Evolutionary conservation across 306 rosid genomes (phyloP), one percentile per base, ranked within the genome.

Genomic region (Pyrus communis): DNA sequence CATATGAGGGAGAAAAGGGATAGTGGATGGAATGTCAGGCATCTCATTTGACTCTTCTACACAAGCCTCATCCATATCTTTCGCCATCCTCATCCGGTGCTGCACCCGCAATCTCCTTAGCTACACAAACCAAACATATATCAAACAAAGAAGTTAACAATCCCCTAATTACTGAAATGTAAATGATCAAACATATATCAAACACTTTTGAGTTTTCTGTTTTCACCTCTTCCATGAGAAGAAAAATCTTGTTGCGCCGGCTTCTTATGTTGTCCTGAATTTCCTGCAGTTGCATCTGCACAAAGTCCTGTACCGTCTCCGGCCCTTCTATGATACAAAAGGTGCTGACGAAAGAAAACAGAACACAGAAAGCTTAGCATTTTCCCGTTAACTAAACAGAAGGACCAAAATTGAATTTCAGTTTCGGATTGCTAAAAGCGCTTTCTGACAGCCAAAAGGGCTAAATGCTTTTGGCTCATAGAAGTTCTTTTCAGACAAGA

Each of bases 291-390:
- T 92, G 98, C 98, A 94, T 90, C 84, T 89, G 93, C 71, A 85
- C 93, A 84, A 94, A 92, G 83, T 92, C 98, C 89, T 89, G 95
- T 80, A 94, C 92, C 18, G 92, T 94, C 81, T 94, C 98, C 49
- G 98, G 98, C 38, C 98, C 98, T 82, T 94, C 98, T 75, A 94
- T 94, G 63, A 94, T 94, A 78, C 98, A 94, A 71, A 94, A 94
- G 67, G 89, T 89, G 79, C 98, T 94, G 81, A 49, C 13, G 19
- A 21, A 9, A 27, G 57, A 57, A 13, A 27, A 65, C 28, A 46
- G 5, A 61, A 25, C 21, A n/a, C 10, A 28, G 3, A 28, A 67
- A 22, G 17, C 5, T 7, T 42, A 28, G 1, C 3, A 67, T 18
- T 69, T 78, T 64, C 81, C 61, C 74, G 3, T 45, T 9, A 52